Evolutionary conservation across 2,329 filamentous ascomycete genomes (phyloP).

Genomic region (Aureobasidium zeae): DNA sequence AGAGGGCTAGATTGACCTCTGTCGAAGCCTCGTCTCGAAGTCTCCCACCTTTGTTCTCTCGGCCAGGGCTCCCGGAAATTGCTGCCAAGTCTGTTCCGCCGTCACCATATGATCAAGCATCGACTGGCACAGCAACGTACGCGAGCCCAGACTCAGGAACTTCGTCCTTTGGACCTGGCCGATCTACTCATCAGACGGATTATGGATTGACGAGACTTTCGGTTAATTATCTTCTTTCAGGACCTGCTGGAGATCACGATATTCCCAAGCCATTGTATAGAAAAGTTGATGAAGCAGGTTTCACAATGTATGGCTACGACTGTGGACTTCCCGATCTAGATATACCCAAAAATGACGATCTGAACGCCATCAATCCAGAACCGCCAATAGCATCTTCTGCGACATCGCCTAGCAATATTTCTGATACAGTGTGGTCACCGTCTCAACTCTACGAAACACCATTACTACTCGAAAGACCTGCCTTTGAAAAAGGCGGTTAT

Average conservation of each 20-base stretch:
- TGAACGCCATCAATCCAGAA: conserved; percentile 47
- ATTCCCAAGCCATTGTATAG: not conserved
- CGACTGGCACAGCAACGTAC: conserved; percentile 25
- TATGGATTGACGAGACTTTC: conserved; percentile 48
- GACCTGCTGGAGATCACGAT: conserved; percentile 34
- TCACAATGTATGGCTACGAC: conserved; percentile 59
- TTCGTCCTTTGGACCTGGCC: conserved; percentile 37
- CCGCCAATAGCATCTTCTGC: conserved; percentile 10
- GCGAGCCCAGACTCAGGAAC: conserved; percentile 31
- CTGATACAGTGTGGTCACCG: conserved; percentile 6
- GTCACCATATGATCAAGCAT: conserved; percentile 26
- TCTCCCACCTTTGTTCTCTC: conserved; percentile 22
- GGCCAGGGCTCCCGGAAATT: conserved; percentile 21
- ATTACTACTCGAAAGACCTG: conserved; percentile 34
- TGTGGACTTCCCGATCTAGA: conserved; percentile 61
- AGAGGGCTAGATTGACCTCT: conserved; percentile 29
- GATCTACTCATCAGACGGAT: conserved; percentile 31
- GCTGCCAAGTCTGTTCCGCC: not conserved
- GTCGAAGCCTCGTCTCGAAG: conserved; percentile 16
- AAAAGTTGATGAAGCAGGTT: conserved; percentile 5
- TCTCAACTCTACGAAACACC: not conserved
- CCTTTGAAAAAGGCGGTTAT: conserved; percentile 54
- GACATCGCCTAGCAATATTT: not conserved
- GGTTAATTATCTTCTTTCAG: conserved; percentile 55
- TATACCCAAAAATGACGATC: conserved; percentile 61